These are phyloP conservation scores for Candida broadrunensis DNA, from an alignment of 805 yeast genomes.

Conservation along the genomic window DNA sequence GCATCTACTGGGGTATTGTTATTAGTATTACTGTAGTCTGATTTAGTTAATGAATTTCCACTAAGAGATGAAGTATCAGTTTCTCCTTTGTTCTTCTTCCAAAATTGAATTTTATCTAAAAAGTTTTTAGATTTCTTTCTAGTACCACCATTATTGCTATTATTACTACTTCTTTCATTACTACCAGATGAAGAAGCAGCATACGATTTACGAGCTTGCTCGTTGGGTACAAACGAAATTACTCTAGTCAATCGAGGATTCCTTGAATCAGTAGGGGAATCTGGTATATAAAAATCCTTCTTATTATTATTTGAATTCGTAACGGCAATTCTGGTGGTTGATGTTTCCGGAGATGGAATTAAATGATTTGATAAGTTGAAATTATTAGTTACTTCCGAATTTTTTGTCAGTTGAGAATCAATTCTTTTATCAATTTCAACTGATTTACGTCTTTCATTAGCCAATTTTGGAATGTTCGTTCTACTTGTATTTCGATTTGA, in stretches of 20 bases:
- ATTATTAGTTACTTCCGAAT: background rate
- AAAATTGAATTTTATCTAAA: conserved; percentile 34
- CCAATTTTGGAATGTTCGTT: conserved; percentile 5
- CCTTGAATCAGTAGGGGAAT: conserved; percentile 1
- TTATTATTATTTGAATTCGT: background rate
- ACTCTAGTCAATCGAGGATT: conserved; percentile 9
- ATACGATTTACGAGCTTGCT: conserved; percentile 10
- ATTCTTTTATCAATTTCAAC: conserved; percentile 3
- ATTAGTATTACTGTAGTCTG: background rate
- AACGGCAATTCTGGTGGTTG: background rate
- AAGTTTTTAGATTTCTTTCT: conserved; percentile 18
- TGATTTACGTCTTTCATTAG: conserved; percentile 4
- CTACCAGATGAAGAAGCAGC: conserved; percentile 4
- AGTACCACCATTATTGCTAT: conserved; percentile 6
- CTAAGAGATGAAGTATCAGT: conserved; percentile 1
- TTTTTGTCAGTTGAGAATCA: conserved; percentile 2
- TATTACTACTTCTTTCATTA: conserved; percentile 5
- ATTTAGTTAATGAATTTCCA: background rate
- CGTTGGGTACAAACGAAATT: conserved; percentile 17
- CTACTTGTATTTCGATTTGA: conserved; percentile 16
- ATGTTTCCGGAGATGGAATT: background rate
- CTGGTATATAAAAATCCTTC: conserved; percentile 1
- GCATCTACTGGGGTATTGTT: conserved; percentile 2
- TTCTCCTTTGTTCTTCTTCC: conserved; percentile 24
- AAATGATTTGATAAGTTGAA: background rate